Percentiles rank a stretch among this genome's conserved stretches.
Evolutionary conservation across 2,329 filamentous ascomycete genomes (phyloP).

Genomic region (Aspergillus quadrilineatus): DNA sequence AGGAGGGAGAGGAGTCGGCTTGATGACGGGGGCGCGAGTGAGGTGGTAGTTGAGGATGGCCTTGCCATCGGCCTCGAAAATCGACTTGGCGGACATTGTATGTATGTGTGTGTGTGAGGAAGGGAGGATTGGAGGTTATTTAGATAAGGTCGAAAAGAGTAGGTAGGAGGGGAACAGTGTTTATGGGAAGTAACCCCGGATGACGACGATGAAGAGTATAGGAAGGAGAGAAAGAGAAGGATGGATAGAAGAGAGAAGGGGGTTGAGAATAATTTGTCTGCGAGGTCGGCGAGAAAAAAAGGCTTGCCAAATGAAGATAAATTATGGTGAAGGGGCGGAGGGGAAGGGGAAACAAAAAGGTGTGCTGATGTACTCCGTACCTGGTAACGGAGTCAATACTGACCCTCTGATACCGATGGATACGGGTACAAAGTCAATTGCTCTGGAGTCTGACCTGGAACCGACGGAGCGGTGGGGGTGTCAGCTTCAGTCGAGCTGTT

Average conservation of each 20-base stretch:
- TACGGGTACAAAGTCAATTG: slow-evolving; percentile 13
- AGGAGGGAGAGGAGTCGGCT: slow-evolving; percentile 87
- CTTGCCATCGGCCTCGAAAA: slow-evolving; percentile 99
- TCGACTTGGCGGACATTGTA: slow-evolving; percentile 90
- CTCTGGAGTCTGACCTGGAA: slow-evolving; percentile 10
- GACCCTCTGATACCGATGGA: slow-evolving; percentile 5
- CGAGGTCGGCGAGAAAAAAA: slow-evolving; percentile 14
- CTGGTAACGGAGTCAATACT: slow-evolving; percentile 7
- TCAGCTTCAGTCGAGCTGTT: slow-evolving; percentile 5
- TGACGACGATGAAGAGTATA: slow-evolving; percentile 14
- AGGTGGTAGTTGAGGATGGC: slow-evolving; percentile 99
- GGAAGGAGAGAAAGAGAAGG: slow-evolving; percentile 7
- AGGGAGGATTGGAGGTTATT: slow-evolving; percentile 14
- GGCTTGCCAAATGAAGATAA: slow-evolving; percentile 7
- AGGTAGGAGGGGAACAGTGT: slow-evolving; percentile 11
- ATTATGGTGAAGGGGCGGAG: slow-evolving; percentile 12
- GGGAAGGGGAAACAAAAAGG: slow-evolving; percentile 10
- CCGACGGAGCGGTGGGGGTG: slow-evolving; percentile 1
- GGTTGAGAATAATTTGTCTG: slow-evolving; percentile 10
- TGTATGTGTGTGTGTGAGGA: slow-evolving; percentile 25
- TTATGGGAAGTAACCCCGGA: slow-evolving; percentile 19
- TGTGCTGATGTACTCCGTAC: slow-evolving; percentile 9
- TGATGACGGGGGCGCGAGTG: slow-evolving; percentile 94
- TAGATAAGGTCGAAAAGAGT: slow-evolving; percentile 16
- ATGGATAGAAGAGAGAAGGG: slow-evolving; percentile 2